Conservation (phyloP, 345 rosid genomes). For the Dimocarpus longan region DNA sequence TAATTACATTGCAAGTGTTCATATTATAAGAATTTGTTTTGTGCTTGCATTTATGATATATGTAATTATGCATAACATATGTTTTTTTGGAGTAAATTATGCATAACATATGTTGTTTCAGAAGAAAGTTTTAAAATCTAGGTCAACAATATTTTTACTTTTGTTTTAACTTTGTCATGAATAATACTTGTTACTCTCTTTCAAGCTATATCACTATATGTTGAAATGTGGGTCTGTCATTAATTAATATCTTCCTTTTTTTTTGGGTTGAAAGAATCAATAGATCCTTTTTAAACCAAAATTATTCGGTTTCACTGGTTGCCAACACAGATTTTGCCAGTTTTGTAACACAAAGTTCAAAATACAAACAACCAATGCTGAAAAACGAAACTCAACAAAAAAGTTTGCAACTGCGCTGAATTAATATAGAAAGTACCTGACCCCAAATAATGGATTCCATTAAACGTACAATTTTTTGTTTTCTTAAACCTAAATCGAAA, state of each 20-base stretch:
- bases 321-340: not conserved
- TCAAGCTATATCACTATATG: not conserved
- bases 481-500: no score
- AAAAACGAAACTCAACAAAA: not conserved
- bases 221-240: not conserved
- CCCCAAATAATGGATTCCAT: not conserved
- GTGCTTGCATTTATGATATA: no score
- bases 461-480: no score
- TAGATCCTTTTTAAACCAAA: not conserved
- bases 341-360: not conserved
- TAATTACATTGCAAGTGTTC: no score
- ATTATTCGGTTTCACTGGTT: not conserved
- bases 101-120: no score
- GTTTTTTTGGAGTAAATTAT: no score
- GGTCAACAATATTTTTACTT: not conserved
- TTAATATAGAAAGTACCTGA: not conserved
- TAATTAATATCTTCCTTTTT: no score
- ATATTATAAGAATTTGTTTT: no score
- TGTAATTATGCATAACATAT: no score
- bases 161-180: not conserved
- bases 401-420: not conserved
- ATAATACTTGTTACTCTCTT: not conserved
- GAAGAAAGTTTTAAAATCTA: no score
- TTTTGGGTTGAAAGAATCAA: no score
- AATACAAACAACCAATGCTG: not conserved